phyloP scores from a whole-genome alignment of 2,329 filamentous ascomycete species.

The Trichoderma atrobrunneum region DNA sequence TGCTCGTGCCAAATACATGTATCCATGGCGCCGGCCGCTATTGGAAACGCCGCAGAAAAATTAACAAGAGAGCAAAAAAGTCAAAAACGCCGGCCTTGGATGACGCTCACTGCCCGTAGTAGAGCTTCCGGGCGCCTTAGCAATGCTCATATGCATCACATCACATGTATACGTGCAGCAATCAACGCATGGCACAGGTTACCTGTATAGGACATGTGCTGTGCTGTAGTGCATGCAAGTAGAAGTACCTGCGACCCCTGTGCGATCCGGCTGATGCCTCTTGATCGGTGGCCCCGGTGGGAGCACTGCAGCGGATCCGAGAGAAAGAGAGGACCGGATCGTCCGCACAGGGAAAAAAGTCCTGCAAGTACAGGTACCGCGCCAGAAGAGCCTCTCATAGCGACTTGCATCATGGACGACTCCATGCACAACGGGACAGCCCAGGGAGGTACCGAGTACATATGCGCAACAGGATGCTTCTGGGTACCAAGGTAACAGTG shows the following conservation, averaged over 20 bases:
- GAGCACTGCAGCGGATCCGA: conserved; percentile 16
- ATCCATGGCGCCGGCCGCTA: neutral
- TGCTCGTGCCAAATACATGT: neutral
- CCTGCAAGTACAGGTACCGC: neutral
- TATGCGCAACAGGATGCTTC: neutral
- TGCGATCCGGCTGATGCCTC: neutral
- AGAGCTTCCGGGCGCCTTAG: neutral
- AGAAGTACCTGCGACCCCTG: neutral
- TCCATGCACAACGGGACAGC: neutral
- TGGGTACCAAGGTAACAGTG: neutral
- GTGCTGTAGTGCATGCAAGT: neutral
- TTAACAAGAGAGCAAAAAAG: neutral
- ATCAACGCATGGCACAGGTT: neutral
- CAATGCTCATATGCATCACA: neutral
- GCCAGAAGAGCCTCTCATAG: neutral
- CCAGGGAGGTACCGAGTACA: neutral
- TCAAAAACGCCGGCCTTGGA: neutral
- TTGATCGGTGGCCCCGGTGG: conserved; percentile 1
- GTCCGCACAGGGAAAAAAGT: neutral
- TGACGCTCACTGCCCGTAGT: neutral
- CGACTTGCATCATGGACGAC: neutral
- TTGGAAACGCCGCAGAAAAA: neutral
- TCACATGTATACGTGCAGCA: neutral
- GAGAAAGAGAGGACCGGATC: neutral
- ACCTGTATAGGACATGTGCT: neutral